Evolutionary conservation across 345 rosid species (phyloP).

Genomic region (Camelina hispida): DNA sequence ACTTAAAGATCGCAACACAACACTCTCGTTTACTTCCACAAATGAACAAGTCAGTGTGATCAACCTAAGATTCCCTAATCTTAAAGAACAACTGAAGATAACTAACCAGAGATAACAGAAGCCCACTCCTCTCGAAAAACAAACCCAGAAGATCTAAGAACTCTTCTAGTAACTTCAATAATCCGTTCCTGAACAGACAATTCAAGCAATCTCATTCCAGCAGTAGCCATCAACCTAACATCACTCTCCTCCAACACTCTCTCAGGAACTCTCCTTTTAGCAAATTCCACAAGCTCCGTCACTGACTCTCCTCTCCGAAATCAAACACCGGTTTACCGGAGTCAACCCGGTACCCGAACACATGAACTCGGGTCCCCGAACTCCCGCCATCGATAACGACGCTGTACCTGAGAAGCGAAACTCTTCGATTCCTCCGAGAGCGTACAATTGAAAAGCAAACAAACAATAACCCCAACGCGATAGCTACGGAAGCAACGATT

Average conservation of each 20-base stretch:
- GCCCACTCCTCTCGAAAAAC: constrained; percentile 75
- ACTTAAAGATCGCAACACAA: not conserved
- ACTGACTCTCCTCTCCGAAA: constrained; percentile 56
- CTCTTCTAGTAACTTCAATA: constrained; percentile 56
- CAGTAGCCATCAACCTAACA: constrained; percentile 90
- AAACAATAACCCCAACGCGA: constrained; percentile 35
- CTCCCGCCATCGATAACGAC: constrained; percentile 86
- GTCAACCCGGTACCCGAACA: constrained; percentile 51
- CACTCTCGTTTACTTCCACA: not conserved
- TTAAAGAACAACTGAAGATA: not conserved
- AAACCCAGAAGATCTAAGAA: constrained; percentile 71
- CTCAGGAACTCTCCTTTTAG: constrained; percentile 57
- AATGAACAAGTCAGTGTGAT: constrained; percentile 6
- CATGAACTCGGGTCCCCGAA: constrained; percentile 81
- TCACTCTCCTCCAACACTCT: constrained; percentile 71
- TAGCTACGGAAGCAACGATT: constrained; percentile 37
- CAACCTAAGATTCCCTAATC: not conserved
- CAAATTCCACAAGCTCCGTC: constrained; percentile 67
- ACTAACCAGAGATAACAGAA: constrained; percentile 78
- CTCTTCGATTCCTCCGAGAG: constrained; percentile 17
- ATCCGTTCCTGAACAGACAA: constrained; percentile 58
- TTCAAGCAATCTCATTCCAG: constrained; percentile 83
- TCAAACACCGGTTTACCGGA: constrained; percentile 53
- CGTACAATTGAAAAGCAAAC: constrained; percentile 41
- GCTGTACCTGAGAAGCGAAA: constrained; percentile 43